These are phyloP conservation scores for Microthlaspi erraticum DNA, from an alignment of 345 rosid species.

Conservation along the genomic window DNA sequence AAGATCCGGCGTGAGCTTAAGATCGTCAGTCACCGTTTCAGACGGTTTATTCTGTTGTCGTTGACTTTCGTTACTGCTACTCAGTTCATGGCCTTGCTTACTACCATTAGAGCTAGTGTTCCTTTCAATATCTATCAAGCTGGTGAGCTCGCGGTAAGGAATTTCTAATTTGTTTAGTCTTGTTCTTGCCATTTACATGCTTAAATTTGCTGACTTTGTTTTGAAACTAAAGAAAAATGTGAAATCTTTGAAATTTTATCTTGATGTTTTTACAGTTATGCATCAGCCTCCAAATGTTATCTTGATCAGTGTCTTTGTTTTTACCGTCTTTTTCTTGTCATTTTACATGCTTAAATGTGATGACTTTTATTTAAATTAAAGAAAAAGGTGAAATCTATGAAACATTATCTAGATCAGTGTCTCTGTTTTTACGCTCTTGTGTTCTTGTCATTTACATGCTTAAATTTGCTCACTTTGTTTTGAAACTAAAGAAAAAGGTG, in stretches of 20 bases:
- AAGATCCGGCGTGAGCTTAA: constrained; percentile 66
- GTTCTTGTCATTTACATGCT: too few species aligned
- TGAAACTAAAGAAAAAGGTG: background rate
- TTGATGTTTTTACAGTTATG: too few species aligned
- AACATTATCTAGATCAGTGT: too few species aligned
- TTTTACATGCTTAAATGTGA: too few species aligned
- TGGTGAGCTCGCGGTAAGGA: constrained; percentile 72
- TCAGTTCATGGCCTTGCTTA: constrained; percentile 68
- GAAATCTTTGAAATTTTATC: background rate
- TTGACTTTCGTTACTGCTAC: constrained; percentile 76
- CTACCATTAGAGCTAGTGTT: constrained; percentile 62
- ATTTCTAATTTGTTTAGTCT: background rate
- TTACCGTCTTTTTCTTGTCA: too few species aligned
- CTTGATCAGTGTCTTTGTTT: too few species aligned
- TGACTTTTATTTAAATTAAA: too few species aligned
- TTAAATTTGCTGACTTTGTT: background rate
- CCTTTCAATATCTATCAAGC: constrained; percentile 69
- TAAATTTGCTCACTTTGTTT: background rate
- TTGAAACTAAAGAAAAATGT: background rate
- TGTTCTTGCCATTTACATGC: background rate
- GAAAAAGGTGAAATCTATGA: too few species aligned
- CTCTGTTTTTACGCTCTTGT: too few species aligned
- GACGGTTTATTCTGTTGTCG: constrained; percentile 61
- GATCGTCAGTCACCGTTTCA: constrained; percentile 84
- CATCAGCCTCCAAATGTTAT: too few species aligned